Evolutionary conservation across 2,329 filamentous ascomycete genomes (phyloP).

Genomic region (Furcasterigmium sp.): DNA sequence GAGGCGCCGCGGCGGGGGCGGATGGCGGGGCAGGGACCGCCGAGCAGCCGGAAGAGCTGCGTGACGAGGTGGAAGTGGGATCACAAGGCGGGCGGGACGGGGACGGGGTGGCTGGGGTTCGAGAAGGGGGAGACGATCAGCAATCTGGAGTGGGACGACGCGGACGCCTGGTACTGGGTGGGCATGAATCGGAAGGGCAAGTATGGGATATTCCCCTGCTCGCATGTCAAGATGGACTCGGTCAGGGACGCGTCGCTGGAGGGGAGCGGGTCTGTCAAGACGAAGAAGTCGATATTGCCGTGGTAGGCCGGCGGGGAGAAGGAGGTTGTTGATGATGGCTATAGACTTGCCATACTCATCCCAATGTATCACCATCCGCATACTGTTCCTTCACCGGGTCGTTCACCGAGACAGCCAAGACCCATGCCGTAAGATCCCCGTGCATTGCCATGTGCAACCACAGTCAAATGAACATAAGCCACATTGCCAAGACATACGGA

Average conservation of each 20-base stretch:
- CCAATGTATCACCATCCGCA: background rate
- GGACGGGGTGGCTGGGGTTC: conserved; percentile 19
- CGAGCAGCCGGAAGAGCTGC: conserved; percentile 39
- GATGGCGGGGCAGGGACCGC: conserved; percentile 7
- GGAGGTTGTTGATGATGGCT: too few relatives aligned
- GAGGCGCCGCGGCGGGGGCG: conserved; percentile 15
- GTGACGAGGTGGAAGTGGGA: conserved; percentile 25
- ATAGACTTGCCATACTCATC: background rate
- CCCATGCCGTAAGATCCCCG: too few relatives aligned
- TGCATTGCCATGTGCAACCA: too few relatives aligned
- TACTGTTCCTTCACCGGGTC: too few relatives aligned
- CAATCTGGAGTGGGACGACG: conserved; percentile 36
- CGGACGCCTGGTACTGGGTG: conserved; percentile 38
- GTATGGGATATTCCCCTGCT: conserved; percentile 32
- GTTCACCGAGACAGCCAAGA: too few relatives aligned
- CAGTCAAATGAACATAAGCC: too few relatives aligned
- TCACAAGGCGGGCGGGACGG: conserved; percentile 31
- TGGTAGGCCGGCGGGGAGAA: background rate
- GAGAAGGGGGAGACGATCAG: conserved; percentile 45
- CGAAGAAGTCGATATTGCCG: background rate
- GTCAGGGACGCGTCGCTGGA: conserved; percentile 7
- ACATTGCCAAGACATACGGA: too few relatives aligned
- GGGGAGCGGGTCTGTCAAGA: background rate
- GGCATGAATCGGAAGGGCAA: conserved; percentile 31
- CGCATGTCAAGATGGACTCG: conserved; percentile 24